Evolutionary conservation across 768 basidiomycete species (phyloP), one percentile per base, ranked within the genome.

Genomic region (Candolleomyces eurysporus): DNA sequence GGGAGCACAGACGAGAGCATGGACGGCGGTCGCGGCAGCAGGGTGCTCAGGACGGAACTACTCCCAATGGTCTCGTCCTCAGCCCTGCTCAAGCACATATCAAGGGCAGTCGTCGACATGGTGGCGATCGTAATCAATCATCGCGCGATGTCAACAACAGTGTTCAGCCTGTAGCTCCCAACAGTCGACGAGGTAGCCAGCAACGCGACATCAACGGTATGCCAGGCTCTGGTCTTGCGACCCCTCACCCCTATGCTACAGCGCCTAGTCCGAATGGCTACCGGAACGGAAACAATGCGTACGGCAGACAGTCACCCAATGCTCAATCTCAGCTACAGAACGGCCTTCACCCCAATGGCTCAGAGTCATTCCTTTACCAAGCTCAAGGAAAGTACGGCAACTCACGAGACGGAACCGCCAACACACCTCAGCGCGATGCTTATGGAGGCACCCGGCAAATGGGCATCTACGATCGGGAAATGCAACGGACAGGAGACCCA

Each of bases 191-290:
- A 43, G 81, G 81, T 3, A 91, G 90, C 68, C 88, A 89, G 68
- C 84, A 83, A 56, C 77, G 82, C 58, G 82, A 83, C 36, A 67
- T 69, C 17, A 77, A 71, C 32, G 48, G n/a, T 19, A 66, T 73
- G 31, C 68, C 63, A 17, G 78, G 75, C 59, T 64, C 74, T 4
- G 80, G 79, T 10, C 78, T 88, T 45, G 74, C 80, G 19, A 76
- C 80, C 9, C 80, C 86, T 32, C 91, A 92, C 69, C 91, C 91
- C 36, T 92, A 92, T 60, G 91, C 90, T 9, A 78, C 83, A 40
- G 83, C 86, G 7, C 84, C 87, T 6, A 83, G 79, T 59, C 76
- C 84, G 1, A 81, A 77, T 48, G 84, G 82, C 3, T 87, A 86
- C 68, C 85, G 87, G 17, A 72, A 75, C 42, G 68, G 67, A 7